Base-by-base conservation (phyloP, 495 filamentous ascomycete genomes). In the Aspergillus asperescens region DNA sequence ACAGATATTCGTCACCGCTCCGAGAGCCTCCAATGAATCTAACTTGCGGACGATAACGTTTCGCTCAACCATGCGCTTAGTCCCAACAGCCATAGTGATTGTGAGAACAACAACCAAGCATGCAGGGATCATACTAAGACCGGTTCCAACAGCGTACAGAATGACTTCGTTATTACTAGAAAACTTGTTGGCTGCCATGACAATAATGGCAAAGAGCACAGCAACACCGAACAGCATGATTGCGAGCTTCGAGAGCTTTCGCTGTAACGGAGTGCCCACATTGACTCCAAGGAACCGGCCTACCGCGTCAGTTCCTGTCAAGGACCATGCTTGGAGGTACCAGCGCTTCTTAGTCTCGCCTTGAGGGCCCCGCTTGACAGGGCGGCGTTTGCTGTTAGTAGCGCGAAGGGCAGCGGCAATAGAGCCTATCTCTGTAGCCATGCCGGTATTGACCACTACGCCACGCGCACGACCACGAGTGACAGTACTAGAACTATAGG, bases 91-190 rank as follows among this genome's bases (percentile, higher is more conserved):
- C 75, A 88, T 84, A 22, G 84, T 88, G 56, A 89, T 87, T 0
- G 85, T 89, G 52, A 89, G 67, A 39, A 88, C 84, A n/a, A 85
- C 86, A 37, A 88, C 86, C 44, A 89, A 73, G 49, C 83, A 87
- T 50, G 85, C 86, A 4, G 86, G 86, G 53, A 89, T 86, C 66
- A 88, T 85, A 19, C 77, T 79, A 24, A 86, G 63, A 20, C 83
- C 83, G 23, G 83, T 85, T 12, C 83, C 84, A 7, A 88, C 84
- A 15, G 82, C 84, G 63, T 88, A 87, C 54, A 88, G 79, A 45
- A 88, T 78, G 20, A 85, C 80, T 41, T 84, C 81, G 24, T 76
- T 77, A 41, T 77, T 73, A 47, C 78, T 70, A 16, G 78, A 68
- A 69, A 78, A 87, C 32, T 77, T 63, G 54, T 79, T 83, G 7